Evolutionary conservation across 2,329 filamentous ascomycete species (phyloP).

Genomic region (Aspergillus quadricinctus): DNA sequence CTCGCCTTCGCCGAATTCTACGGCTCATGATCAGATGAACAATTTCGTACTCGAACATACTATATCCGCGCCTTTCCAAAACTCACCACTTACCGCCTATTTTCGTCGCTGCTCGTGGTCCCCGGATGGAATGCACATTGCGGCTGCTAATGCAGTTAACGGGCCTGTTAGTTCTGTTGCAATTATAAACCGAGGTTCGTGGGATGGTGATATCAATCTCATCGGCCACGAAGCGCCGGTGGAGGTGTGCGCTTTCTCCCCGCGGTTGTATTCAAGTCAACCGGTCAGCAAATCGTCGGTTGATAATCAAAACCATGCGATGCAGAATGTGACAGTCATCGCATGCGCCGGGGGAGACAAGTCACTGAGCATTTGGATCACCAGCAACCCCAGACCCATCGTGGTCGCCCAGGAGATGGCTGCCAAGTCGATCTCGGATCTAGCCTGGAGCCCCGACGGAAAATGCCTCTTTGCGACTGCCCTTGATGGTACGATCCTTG

Average conservation of each 20-base stretch:
- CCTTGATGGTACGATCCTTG: constrained; percentile 82
- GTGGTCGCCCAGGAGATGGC: constrained; percentile 86
- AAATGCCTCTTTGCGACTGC: constrained; percentile 81
- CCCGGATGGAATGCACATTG: constrained; percentile 93
- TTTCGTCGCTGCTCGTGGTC: constrained; percentile 97
- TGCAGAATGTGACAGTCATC: constrained; percentile 69
- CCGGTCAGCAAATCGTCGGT: constrained; percentile 51
- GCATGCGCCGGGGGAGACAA: constrained; percentile 97
- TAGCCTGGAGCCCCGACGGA: constrained; percentile 91
- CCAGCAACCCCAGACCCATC: constrained; percentile 84
- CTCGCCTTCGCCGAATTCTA: constrained; percentile 83
- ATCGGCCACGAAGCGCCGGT: constrained; percentile 97
- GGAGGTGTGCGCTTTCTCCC: constrained; percentile 96
- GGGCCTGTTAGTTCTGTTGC: constrained; percentile 95
- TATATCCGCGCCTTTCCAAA: constrained; percentile 79
- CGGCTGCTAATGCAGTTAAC: constrained; percentile 93
- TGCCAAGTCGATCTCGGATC: constrained; percentile 86
- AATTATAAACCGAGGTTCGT: constrained; percentile 84
- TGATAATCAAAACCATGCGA: constrained; percentile 37
- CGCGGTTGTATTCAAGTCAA: constrained; percentile 74
- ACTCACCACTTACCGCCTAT: constrained; percentile 92
- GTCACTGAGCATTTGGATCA: constrained; percentile 95
- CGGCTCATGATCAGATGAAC: constrained; percentile 89
- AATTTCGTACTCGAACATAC: constrained; percentile 96
- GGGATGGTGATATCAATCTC: constrained; percentile 95